Conservation (phyloP, 1,284 basidiomycete species). For the Malassezia dermatis region DNA sequence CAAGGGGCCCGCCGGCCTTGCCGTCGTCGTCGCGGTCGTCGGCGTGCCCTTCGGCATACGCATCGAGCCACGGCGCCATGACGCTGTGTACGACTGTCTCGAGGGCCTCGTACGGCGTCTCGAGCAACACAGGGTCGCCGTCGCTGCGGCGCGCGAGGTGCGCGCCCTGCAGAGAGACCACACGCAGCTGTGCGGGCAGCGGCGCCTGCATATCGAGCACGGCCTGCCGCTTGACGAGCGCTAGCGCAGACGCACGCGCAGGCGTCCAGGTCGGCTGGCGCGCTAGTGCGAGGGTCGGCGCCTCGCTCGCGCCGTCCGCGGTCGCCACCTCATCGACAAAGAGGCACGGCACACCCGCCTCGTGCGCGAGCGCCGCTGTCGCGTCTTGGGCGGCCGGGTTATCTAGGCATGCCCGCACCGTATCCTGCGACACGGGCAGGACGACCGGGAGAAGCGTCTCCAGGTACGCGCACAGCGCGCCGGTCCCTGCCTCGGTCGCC, state of each 20-base stretch:
- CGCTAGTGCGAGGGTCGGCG: background rate
- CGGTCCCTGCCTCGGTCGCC: background rate
- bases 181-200: constrained; percentile 11
- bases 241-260: background rate
- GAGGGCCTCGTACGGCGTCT: constrained; percentile 75
- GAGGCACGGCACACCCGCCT: constrained; percentile 6
- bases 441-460: constrained; percentile 23
- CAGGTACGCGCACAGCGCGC: constrained; percentile 23
- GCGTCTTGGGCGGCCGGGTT: background rate
- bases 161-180: constrained; percentile 8
- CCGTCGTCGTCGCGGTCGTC: constrained; percentile 49
- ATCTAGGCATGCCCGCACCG: background rate
- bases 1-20: constrained; percentile 83
- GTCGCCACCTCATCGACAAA: constrained; percentile 10
- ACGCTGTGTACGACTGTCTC: constrained; percentile 93
- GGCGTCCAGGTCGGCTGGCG: constrained; percentile 3
- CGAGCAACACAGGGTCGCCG: constrained; percentile 17
- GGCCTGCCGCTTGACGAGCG: constrained; percentile 13
- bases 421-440: constrained; percentile 5
- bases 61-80: constrained; percentile 96
- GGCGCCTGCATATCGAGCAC: constrained; percentile 3
- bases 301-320: background rate
- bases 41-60: constrained; percentile 60
- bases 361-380: background rate
- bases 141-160: background rate